Evolutionary conservation across 1,284 basidiomycete species (phyloP).

Genomic region (Pisolithus thermaeus): DNA sequence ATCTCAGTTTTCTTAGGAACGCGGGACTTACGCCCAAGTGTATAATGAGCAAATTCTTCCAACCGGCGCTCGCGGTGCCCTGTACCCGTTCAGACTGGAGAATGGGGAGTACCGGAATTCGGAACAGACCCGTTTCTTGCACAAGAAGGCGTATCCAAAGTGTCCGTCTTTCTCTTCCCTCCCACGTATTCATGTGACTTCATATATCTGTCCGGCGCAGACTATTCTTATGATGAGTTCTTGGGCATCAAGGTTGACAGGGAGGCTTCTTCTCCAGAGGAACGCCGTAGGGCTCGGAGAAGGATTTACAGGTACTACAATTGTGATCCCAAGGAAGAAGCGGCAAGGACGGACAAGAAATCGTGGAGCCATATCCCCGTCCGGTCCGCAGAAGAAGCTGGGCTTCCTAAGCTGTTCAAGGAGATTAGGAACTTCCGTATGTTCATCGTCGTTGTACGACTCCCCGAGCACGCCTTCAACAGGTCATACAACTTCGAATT

Average conservation of each 20-base stretch:
- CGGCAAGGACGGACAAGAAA: neutral
- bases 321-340: conserved; percentile 11
- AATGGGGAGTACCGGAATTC: conserved; percentile 20
- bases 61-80: conserved; percentile 12
- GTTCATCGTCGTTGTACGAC: conserved; percentile 20
- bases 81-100: conserved; percentile 18
- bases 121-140: conserved; percentile 18
- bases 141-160: conserved; percentile 13
- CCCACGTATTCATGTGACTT: neutral
- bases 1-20: conserved; percentile 2
- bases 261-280: conserved; percentile 3
- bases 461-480: conserved; percentile 18
- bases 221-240: conserved; percentile 22
- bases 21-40: conserved; percentile 16
- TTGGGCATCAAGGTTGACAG: conserved; percentile 20
- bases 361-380: conserved; percentile 11
- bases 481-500: conserved; percentile 17
- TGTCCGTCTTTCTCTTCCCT: conserved; percentile 4
- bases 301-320: conserved; percentile 17
- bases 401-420: conserved; percentile 11
- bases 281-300: conserved; percentile 15
- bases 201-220: conserved; percentile 5
- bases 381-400: conserved; percentile 7
- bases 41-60: conserved; percentile 18
- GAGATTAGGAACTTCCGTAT: conserved; percentile 17